phyloP scores from a whole-genome alignment of 2,329 filamentous ascomycete species.

The Tolypocladium cylindrosporum region DNA sequence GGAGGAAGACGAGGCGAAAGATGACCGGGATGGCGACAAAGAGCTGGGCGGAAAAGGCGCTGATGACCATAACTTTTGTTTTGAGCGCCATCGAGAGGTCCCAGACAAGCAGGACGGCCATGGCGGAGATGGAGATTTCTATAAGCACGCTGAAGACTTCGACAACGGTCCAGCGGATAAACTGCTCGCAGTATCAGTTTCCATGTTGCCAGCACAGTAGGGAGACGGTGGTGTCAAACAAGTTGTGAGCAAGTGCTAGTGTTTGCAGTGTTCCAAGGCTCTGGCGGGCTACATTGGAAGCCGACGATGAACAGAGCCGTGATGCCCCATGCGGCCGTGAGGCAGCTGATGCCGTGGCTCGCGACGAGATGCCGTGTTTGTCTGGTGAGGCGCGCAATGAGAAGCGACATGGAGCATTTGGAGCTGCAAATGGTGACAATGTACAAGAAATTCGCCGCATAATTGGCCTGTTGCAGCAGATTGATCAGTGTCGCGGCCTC shows the following conservation, averaged over 20 bases:
- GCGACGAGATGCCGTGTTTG: slow-evolving; percentile 5
- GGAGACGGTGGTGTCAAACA: not conserved
- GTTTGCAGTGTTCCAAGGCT: slow-evolving; percentile 4
- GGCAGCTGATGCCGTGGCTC: slow-evolving; percentile 2
- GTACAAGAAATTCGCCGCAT: slow-evolving; percentile 6
- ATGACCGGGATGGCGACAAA: slow-evolving; percentile 7
- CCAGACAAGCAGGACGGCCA: slow-evolving; percentile 7
- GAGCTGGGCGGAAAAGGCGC: slow-evolving; percentile 9
- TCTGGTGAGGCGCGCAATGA: slow-evolving; percentile 7
- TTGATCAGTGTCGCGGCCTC: not conserved
- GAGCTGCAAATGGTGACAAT: slow-evolving; percentile 7
- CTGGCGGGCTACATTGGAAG: slow-evolving; percentile 5
- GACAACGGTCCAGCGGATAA: slow-evolving; percentile 5
- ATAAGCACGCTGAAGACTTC: slow-evolving; percentile 6
- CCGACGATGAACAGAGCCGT: slow-evolving; percentile 2
- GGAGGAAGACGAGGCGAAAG: slow-evolving; percentile 5
- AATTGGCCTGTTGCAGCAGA: slow-evolving; percentile 2
- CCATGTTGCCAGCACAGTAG: too few species aligned
- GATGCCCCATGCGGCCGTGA: slow-evolving; percentile 4
- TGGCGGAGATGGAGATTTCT: slow-evolving; percentile 6
- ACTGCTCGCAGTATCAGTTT: not conserved
- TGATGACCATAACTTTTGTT: slow-evolving; percentile 8
- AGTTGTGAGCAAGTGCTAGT: not conserved
- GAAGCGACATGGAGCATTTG: slow-evolving; percentile 9
- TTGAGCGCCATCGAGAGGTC: slow-evolving; percentile 5